A percentile compares a stretch with the other conserved stretches of the same genome.
phyloP scores from a whole-genome alignment of 352 stramenopile genomes.

The Globisporangium carolinianum region DNA sequence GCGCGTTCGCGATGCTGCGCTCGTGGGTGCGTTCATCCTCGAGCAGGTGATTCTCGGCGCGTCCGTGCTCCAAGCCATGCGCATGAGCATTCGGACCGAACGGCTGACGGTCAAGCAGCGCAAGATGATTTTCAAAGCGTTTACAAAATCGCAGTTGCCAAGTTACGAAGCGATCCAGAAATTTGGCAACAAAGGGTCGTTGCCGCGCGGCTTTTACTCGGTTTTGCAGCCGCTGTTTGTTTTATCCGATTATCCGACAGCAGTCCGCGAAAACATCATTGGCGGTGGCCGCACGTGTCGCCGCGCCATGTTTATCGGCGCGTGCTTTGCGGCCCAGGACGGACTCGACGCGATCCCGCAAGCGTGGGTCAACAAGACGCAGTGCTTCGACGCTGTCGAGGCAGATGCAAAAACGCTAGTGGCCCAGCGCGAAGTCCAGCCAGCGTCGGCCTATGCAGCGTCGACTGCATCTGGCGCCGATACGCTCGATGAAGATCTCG shows the following conservation, averaged over 20 bases:
- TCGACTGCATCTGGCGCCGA: conserved; percentile 7
- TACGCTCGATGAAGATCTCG: conserved; percentile 25
- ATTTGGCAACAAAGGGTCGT: conserved; percentile 68
- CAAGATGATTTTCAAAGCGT: conserved; percentile 82
- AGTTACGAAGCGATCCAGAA: conserved; percentile 82
- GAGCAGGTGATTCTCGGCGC: conserved; percentile 75
- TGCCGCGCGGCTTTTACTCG: conserved; percentile 61
- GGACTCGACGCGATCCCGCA: conserved; percentile 59
- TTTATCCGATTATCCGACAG: conserved; percentile 69
- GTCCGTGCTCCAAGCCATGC: conserved; percentile 74
- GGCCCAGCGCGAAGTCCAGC: conserved; percentile 54
- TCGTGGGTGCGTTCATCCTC: conserved; percentile 70
- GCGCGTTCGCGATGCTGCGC: conserved; percentile 55
- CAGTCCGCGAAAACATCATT: conserved; percentile 79
- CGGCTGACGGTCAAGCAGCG: conserved; percentile 73
- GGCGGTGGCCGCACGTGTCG: conserved; percentile 69
- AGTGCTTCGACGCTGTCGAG: conserved; percentile 80
- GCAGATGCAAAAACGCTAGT: conserved; percentile 64
- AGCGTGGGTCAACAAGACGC: conserved; percentile 73
- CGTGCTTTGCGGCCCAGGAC: conserved; percentile 73
- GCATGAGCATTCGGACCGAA: conserved; percentile 78
- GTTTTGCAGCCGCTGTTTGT: conserved; percentile 77
- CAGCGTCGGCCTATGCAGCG: not conserved
- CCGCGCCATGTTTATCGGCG: conserved; percentile 76
- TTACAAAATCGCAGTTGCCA: conserved; percentile 74